A percentile compares a stretch with the other conserved stretches of the same genome.
These are phyloP conservation scores for Daldinia bambusicola DNA, from an alignment of 495 filamentous ascomycete genomes.

Conservation along the genomic window DNA sequence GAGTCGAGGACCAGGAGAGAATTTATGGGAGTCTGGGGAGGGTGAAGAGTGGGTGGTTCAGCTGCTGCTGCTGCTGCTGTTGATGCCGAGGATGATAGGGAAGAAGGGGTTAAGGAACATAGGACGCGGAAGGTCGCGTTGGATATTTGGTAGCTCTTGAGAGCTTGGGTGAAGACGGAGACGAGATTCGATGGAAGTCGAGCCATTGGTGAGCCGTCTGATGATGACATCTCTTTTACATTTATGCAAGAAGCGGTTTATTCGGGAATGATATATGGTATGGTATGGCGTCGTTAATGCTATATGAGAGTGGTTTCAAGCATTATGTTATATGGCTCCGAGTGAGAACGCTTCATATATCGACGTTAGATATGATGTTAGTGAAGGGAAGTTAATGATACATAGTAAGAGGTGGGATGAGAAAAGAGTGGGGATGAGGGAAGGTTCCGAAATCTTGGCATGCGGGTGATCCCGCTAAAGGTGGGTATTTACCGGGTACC, in stretches of 20 bases:
- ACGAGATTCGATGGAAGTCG: conserved; percentile 43
- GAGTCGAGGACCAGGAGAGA: conserved; percentile 88
- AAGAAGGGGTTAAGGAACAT: conserved; percentile 58
- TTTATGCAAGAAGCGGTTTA: not conserved
- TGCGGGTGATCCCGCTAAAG: conserved; percentile 18
- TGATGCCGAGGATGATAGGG: conserved; percentile 25
- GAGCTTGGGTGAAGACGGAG: conserved; percentile 58
- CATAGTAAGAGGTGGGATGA: conserved; percentile 10
- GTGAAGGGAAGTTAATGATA: not conserved
- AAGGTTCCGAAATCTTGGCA: conserved; percentile 10
- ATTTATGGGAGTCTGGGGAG: conserved; percentile 41
- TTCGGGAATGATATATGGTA: not conserved
- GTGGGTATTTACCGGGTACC: not conserved
- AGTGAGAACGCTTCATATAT: conserved; percentile 1
- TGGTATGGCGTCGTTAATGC: not conserved
- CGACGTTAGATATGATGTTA: not conserved
- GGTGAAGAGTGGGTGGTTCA: conserved; percentile 27
- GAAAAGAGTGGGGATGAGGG: not conserved
- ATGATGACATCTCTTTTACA: conserved; percentile 19
- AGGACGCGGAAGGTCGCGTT: conserved; percentile 67
- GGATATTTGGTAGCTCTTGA: conserved; percentile 68
- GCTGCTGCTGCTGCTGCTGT: conserved; percentile 15
- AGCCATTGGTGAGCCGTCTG: conserved; percentile 31
- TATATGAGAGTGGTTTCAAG: not conserved
- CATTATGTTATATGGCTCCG: not conserved